Evolutionary conservation across 169 alveolate species (phyloP).

Genomic region (Plasmodium inui): DNA sequence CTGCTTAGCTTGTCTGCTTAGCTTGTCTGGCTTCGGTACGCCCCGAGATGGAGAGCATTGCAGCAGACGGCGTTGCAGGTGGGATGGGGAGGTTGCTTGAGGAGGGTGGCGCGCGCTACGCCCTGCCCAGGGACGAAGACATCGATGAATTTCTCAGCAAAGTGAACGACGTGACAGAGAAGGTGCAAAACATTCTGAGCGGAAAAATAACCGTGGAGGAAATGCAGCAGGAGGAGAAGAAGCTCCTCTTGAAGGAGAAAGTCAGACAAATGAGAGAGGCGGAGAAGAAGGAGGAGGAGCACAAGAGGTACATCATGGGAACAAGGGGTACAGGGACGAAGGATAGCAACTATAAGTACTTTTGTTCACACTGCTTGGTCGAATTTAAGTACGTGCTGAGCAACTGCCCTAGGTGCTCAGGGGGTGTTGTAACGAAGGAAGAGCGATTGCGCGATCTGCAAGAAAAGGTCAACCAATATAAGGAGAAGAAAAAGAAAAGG

Average conservation of each 20-base stretch:
- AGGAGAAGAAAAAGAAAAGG: constrained; percentile 24
- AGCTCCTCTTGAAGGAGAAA: constrained; percentile 6
- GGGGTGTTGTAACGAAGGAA: constrained; percentile 25
- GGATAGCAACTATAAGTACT: constrained; percentile 2
- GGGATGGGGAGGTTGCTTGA: not conserved
- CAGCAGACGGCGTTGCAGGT: not conserved
- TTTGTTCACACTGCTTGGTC: constrained; percentile 29
- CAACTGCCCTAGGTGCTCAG: constrained; percentile 32
- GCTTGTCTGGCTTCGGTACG: not conserved
- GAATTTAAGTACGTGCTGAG: constrained; percentile 1
- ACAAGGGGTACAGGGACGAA: constrained; percentile 12
- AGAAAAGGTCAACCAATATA: constrained; percentile 29
- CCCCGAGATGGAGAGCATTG: not conserved
- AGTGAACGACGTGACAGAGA: constrained; percentile 35
- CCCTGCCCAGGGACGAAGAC: constrained; percentile 36
- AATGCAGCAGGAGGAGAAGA: constrained; percentile 16
- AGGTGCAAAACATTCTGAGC: not conserved
- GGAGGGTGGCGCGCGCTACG: not conserved
- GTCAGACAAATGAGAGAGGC: constrained; percentile 33
- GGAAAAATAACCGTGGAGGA: constrained; percentile 44
- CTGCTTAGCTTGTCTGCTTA: too few species aligned
- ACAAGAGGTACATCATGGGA: constrained; percentile 11
- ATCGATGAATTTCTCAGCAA: constrained; percentile 16
- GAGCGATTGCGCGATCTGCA: constrained; percentile 19
- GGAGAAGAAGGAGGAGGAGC: constrained; percentile 28